phyloP scores from a whole-genome alignment of 2,329 filamentous ascomycete genomes.

The Orbilia brochopaga region DNA sequence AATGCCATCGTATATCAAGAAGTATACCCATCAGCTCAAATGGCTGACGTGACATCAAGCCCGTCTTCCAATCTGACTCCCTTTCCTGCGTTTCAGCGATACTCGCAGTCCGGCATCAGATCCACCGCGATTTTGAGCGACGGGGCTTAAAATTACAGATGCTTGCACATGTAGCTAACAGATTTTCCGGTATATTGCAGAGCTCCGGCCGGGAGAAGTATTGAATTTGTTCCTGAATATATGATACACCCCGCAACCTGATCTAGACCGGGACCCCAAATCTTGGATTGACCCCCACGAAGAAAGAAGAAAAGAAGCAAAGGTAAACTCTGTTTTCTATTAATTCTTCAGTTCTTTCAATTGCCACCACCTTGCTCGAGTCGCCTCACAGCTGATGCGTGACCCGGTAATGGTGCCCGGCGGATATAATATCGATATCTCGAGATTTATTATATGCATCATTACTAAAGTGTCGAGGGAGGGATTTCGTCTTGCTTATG shows the following conservation, averaged over 20 bases:
- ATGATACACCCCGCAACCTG: constrained; percentile 34
- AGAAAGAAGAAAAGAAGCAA: background rate
- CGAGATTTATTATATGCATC: constrained; percentile 12
- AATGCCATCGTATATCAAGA: too few species aligned
- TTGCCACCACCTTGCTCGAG: constrained; percentile 19
- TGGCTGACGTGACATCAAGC: constrained; percentile 47
- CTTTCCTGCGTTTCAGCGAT: background rate
- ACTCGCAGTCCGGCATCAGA: constrained; percentile 33
- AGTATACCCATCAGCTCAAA: background rate
- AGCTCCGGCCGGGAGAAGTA: constrained; percentile 51
- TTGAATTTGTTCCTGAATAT: constrained; percentile 39
- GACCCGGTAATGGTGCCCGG: constrained; percentile 46
- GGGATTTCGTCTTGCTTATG: constrained; percentile 48
- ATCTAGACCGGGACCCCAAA: constrained; percentile 27
- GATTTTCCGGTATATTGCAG: constrained; percentile 50
- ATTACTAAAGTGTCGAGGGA: constrained; percentile 5
- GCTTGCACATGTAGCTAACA: constrained; percentile 6
- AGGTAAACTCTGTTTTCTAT: constrained; percentile 13
- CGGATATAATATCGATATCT: constrained; percentile 47
- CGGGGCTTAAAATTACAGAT: constrained; percentile 15
- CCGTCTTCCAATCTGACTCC: constrained; percentile 10
- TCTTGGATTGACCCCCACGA: constrained; percentile 21
- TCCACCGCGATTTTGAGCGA: constrained; percentile 35
- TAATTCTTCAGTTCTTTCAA: constrained; percentile 23
- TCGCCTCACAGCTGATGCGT: constrained; percentile 44